Conservation (phyloP, 805 yeast species). For the Lipomyces sp. region DNA sequence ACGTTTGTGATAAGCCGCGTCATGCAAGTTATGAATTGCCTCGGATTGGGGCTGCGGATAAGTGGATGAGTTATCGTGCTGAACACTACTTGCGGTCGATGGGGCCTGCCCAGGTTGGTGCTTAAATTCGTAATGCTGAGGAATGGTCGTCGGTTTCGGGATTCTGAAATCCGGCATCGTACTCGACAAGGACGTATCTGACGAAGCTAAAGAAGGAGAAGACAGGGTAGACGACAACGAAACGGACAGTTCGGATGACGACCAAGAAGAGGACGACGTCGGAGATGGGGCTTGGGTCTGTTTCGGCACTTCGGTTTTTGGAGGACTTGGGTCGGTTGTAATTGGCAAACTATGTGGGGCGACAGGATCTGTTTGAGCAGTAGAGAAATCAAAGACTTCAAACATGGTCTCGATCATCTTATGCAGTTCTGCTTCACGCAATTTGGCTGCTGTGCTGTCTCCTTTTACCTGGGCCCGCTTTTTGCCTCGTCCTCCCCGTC, state of each 20-base stretch:
- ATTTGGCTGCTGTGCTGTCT: neutral
- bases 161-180: neutral
- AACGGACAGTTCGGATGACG: neutral
- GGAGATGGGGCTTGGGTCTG: neutral
- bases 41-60: neutral
- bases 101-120: neutral
- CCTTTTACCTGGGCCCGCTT: neutral
- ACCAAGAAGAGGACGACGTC: neutral
- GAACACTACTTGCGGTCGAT: neutral
- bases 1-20: neutral
- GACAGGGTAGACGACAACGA: neutral
- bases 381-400: constrained; percentile 18
- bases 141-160: constrained; percentile 7
- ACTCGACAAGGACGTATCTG: neutral
- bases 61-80: neutral
- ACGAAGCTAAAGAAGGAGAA: neutral
- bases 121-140: constrained; percentile 17
- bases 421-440: constrained; percentile 15
- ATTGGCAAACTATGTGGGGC: neutral
- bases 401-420: constrained; percentile 15
- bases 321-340: neutral
- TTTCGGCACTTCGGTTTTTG: neutral
- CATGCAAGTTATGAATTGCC: neutral
- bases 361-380: neutral
- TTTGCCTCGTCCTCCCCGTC: neutral